Base-by-base conservation (phyloP, 2,329 filamentous ascomycete species). In the Paramyrothecium roridum region DNA sequence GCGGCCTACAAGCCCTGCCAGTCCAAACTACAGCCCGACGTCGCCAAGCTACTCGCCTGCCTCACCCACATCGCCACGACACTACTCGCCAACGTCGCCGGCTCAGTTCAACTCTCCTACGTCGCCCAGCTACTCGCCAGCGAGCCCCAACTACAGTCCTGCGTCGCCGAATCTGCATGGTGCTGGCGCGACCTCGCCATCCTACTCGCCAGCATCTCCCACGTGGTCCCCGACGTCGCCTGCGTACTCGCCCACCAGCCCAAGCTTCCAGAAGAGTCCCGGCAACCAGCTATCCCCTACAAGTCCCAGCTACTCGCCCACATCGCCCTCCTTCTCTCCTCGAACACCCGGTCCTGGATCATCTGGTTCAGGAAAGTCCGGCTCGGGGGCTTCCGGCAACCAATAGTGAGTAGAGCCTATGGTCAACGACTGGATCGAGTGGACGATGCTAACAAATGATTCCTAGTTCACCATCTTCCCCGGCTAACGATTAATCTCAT, bases 201-300 rank as follows among this genome's bases (percentile, higher is more conserved):
- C 79, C 3, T 89, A 88, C 72, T 84, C 81, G 33, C 88, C 88
- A 49, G 86, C 86, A 13, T 91, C 88, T 51, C 89, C 88, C n/a
- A 84, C 81, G 22, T 93, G 90, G 77, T 92, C 89, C 55, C 89
- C 90, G 3, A 90, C 88, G 8, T 92, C 89, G 45, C 83, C 83
- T 13, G 77, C 79, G 2, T 87, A 87, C 73, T 86, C 83, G 50
- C 84, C 84, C 6, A 86, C 84, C 47, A 86, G 83, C 63, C 84
- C 84, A 30, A 77, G 76, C 57, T 86, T 83, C 80, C 76, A 80
- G 62, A 77, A 77, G 57, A 79, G 78, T 60, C 77, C 78, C 54
- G 78, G 83, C 63, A 73, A 80, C 55, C 77, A 80, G 61, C 74
- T 77, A 63, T 87, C 84, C 37, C 86, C 87, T 21, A 86, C 84